Conservation (phyloP, 306 rosid genomes). For the Quercus gilva region DNA sequence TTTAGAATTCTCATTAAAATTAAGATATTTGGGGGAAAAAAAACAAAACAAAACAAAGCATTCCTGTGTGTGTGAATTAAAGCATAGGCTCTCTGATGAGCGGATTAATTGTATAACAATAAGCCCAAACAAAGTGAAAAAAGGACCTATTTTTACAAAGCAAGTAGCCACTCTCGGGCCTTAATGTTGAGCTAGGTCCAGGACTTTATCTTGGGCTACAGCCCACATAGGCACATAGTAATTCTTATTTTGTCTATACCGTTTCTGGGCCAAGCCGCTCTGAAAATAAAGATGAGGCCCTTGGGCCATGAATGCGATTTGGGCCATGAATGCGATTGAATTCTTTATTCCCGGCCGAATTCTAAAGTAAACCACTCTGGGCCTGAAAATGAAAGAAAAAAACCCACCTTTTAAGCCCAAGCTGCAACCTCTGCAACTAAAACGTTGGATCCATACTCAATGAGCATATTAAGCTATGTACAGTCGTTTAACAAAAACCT, state of each 20-base stretch:
- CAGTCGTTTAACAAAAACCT: too few species aligned
- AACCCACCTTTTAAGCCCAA: too few species aligned
- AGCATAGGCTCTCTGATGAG: too few species aligned
- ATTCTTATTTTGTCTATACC: neutral
- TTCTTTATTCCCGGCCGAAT: neutral
- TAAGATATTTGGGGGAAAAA: too few species aligned
- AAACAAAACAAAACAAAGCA: too few species aligned
- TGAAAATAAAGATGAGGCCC: neutral
- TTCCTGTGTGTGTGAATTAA: too few species aligned
- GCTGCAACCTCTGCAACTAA: too few species aligned
- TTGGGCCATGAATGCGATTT: neutral
- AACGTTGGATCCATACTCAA: too few species aligned
- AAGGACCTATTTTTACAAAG: neutral
- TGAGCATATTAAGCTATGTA: too few species aligned
- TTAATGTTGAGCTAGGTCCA: neutral
- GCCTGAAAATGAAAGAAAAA: too few species aligned
- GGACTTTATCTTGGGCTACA: neutral
- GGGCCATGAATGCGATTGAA: neutral
- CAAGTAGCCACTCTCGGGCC: neutral
- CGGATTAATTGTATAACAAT: neutral
- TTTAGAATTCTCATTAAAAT: too few species aligned
- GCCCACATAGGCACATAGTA: neutral
- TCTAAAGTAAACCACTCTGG: too few species aligned
- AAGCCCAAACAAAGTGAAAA: neutral
- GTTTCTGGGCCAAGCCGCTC: neutral